phyloP scores from a whole-genome alignment of 192 early-diverging fungal genomes.

The Rhizophagus sp. region DNA sequence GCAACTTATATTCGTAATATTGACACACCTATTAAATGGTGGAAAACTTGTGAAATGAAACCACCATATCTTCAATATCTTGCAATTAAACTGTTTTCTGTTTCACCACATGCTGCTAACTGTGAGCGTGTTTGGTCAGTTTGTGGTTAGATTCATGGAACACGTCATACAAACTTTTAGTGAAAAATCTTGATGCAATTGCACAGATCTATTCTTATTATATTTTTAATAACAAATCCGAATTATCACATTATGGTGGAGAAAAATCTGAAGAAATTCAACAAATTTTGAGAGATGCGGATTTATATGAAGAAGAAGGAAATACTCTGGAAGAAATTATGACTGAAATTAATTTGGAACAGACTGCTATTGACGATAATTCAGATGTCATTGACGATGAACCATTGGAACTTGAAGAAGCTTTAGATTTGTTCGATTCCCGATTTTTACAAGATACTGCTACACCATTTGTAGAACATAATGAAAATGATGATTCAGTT shows the following conservation, averaged over 20 bases:
- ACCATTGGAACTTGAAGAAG: not conserved
- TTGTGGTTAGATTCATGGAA: not conserved
- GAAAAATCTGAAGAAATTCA: not conserved
- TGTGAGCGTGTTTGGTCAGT: not conserved
- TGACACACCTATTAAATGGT: not conserved
- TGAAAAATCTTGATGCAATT: not conserved
- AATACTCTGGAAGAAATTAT: not conserved
- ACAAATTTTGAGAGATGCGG: not conserved
- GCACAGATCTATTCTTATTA: not conserved
- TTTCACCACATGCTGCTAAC: not conserved
- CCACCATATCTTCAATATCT: not conserved
- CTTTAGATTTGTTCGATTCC: not conserved
- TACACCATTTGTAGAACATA: not conserved
- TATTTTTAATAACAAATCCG: constrained; percentile 3
- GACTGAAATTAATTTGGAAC: not conserved
- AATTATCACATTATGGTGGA: not conserved
- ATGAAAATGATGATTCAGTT: not conserved
- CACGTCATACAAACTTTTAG: not conserved
- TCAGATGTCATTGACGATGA: not conserved
- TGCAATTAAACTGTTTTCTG: not conserved
- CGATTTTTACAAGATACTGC: not conserved
- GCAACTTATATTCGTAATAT: not conserved
- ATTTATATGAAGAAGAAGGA: not conserved
- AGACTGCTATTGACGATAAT: not conserved
- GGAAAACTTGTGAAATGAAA: not conserved